phyloP scores from a whole-genome alignment of 768 basidiomycete species.

The Tubosaeta brunneosetosa region DNA sequence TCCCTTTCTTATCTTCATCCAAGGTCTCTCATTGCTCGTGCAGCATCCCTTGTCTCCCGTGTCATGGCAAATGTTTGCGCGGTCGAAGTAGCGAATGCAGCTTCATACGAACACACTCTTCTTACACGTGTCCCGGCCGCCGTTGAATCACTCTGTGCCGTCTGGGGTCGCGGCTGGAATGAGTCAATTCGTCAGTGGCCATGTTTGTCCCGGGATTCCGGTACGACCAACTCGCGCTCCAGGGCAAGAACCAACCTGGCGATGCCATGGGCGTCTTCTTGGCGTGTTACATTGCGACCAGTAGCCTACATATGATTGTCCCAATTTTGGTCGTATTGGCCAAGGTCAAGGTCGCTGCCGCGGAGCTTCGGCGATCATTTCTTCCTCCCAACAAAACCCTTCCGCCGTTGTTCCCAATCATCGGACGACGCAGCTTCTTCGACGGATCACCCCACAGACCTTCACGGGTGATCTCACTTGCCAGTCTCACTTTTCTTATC shows the following conservation, averaged over 20 bases:
- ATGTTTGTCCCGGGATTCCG: slow-evolving; percentile 98
- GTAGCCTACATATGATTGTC: slow-evolving; percentile 82
- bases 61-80: slow-evolving; percentile 74
- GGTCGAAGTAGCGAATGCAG: slow-evolving; percentile 90
- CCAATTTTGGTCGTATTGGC: slow-evolving; percentile 68
- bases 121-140: slow-evolving; percentile 42
- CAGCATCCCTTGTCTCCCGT: slow-evolving; percentile 77
- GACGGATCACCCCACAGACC: slow-evolving; percentile 58
- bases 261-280: slow-evolving; percentile 97
- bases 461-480: slow-evolving; percentile 66
- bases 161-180: slow-evolving; percentile 81
- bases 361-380: slow-evolving; percentile 23
- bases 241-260: slow-evolving; percentile 62
- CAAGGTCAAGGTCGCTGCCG: slow-evolving; percentile 53
- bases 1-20: slow-evolving; percentile 74
- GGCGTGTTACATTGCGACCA: slow-evolving; percentile 89
- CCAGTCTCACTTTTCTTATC: slow-evolving; percentile 67
- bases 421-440: slow-evolving; percentile 33
- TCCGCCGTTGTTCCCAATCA: slow-evolving; percentile 17
- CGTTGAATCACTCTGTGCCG: slow-evolving; percentile 50
- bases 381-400: slow-evolving; percentile 34
- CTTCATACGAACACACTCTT: slow-evolving; percentile 47
- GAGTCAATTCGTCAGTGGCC: slow-evolving; percentile 77
- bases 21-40: slow-evolving; percentile 63
- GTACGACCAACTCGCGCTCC: slow-evolving; percentile 90